Evolutionary conservation across 345 rosid species (phyloP), one percentile per base, ranked within the genome.

Genomic region (Dipteronia dyeriana): DNA sequence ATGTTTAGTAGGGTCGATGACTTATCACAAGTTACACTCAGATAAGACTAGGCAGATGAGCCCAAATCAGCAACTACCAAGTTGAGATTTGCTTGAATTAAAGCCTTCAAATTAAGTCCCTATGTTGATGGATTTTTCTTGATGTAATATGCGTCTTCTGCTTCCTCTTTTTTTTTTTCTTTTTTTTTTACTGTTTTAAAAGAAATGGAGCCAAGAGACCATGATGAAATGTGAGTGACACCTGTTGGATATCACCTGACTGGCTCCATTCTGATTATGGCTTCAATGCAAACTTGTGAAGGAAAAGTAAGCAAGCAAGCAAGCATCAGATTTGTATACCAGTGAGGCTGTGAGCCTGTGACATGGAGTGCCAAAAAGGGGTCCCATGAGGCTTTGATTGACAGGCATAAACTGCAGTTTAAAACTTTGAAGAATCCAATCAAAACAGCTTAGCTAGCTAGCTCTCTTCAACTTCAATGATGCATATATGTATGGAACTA

Each of bases 401-500:
- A 75, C 66, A 75, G 77, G 56, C 81, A 74, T 78, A 68, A 65
- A 62, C 79, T 78, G 74, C 79, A 70, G 79, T 82, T 70, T 61
- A 73, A 56, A 43, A 60, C 29, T 67, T 25, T 66, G 38, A 76
- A 66, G 70, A 66, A 57, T 64, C 56, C 77, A 66, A 80, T 71
- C 80, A 71, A 77, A 73, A 51, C 75, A 22, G 49, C 75, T 64
- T 74, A 51, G 77, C 69, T 74, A 41, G 38, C 38, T 34, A 34
- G 6, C 38, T 34, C 38, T 34, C 45, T 41, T 71, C 80, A 72
- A 74, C 74, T 67, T 43, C 80, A 68, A 73, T 73, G 81, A 79
- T 74, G 39, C 38, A 53, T 57, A 12, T 29, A 20, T 68, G 76
- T 60, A 76, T 63, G 81, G 83, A 77, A 80, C 79, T 70, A 45